phyloP scores from a whole-genome alignment of 306 rosid genomes.

The Nissolia schottii region DNA sequence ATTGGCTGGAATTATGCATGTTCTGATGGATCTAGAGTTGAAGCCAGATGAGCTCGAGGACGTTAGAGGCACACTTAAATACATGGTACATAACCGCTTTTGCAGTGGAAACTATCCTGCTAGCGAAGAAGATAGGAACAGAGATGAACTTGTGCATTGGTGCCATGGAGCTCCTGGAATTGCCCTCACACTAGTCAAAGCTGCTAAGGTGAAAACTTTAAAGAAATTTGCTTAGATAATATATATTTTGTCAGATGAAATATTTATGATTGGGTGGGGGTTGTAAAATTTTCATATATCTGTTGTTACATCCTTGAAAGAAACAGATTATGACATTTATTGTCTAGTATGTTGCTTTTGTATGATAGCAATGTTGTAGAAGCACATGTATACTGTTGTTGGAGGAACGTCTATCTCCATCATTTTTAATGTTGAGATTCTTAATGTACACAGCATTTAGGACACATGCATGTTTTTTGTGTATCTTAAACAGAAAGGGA shows the following conservation, averaged over 20 bases:
- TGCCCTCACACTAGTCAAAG: slow-evolving; percentile 72
- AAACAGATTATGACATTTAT: background rate
- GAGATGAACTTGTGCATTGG: slow-evolving; percentile 74
- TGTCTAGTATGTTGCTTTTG: background rate
- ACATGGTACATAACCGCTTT: slow-evolving; percentile 54
- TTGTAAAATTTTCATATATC: background rate
- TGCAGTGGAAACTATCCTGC: slow-evolving; percentile 66
- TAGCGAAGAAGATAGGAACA: slow-evolving; percentile 49
- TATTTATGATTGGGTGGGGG: background rate
- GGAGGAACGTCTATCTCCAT: background rate
- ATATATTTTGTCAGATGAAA: background rate
- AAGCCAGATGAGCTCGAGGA: slow-evolving; percentile 66
- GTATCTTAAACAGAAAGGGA: background rate
- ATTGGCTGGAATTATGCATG: slow-evolving; percentile 75
- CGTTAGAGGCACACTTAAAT: slow-evolving; percentile 58
- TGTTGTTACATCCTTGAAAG: background rate
- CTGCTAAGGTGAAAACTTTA: slow-evolving; percentile 56
- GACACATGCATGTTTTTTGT: background rate
- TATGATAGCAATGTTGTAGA: background rate
- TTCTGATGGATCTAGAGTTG: slow-evolving; percentile 67
- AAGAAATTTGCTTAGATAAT: background rate
- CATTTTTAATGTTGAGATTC: background rate
- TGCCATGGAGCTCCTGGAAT: slow-evolving; percentile 87
- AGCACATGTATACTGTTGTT: background rate
- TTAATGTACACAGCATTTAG: background rate